Percentiles rank a stretch among this genome's conserved stretches.
Evolutionary conservation across 441 rosid species (phyloP).

Genomic region (Arabidopsis hybrid): DNA sequence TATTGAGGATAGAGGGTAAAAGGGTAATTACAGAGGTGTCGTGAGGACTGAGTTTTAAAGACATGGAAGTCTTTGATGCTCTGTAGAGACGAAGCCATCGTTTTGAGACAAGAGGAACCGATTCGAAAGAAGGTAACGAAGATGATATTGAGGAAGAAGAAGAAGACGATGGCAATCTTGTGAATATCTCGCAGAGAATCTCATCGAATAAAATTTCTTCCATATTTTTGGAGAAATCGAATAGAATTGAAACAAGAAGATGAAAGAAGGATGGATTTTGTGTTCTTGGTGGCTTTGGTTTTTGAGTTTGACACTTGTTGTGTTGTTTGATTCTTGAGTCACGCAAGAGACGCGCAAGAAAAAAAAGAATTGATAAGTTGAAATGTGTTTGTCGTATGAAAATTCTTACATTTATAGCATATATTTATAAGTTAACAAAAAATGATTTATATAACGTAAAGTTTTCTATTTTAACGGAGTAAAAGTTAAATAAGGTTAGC

Average conservation of each 20-base stretch:
- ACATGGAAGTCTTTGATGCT: constrained; percentile 66
- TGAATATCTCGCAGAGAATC: constrained; percentile 75
- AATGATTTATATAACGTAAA: constrained; percentile 15
- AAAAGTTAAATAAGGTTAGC: not conserved
- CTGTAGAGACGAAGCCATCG: constrained; percentile 91
- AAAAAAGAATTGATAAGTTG: constrained; percentile 1
- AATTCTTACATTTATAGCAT: not conserved
- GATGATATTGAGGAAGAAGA: constrained; percentile 17
- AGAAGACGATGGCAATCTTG: constrained; percentile 53
- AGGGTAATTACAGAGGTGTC: constrained; percentile 47
- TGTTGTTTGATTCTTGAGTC: constrained; percentile 27
- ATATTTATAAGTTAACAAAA: not conserved
- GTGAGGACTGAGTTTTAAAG: constrained; percentile 54
- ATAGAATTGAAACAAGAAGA: constrained; percentile 12
- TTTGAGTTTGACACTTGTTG: constrained; percentile 33
- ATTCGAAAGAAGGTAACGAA: constrained; percentile 9
- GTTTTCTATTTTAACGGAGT: not conserved
- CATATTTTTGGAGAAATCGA: constrained; percentile 48
- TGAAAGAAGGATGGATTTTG: not conserved
- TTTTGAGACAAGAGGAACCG: constrained; percentile 79
- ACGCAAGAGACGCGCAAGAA: constrained; percentile 36
- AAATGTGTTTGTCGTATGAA: constrained; percentile 29
- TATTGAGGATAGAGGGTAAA: constrained; percentile 59
- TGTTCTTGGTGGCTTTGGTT: constrained; percentile 29
- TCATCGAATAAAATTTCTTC: constrained; percentile 72